phyloP scores from a whole-genome alignment of 495 filamentous ascomycete species.

The Xanthoparmelia taractica region DNA sequence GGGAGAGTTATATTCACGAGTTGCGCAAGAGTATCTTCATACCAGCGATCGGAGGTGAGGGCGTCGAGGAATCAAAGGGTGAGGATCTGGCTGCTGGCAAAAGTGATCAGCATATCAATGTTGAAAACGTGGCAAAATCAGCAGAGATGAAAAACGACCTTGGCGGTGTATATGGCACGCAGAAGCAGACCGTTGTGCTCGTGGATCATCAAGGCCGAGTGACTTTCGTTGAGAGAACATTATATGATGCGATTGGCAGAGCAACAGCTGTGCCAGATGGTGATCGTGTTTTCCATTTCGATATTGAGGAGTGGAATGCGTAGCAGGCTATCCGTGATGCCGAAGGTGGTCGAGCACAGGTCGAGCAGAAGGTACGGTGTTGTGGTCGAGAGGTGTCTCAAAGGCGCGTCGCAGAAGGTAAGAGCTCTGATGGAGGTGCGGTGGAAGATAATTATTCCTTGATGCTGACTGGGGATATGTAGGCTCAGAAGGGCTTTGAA shows the following conservation, averaged over 20 bases:
- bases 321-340: background rate
- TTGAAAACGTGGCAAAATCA: constrained; percentile 23
- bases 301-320: constrained; percentile 38
- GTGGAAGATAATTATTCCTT: background rate
- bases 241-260: constrained; percentile 63
- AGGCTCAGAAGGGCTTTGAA: background rate
- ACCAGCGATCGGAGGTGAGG: constrained; percentile 55
- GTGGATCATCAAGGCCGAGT: constrained; percentile 68
- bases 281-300: constrained; percentile 57
- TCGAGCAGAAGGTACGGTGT: background rate
- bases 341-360: background rate
- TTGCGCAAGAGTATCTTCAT: constrained; percentile 80
- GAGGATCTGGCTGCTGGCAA: constrained; percentile 46
- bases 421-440: background rate
- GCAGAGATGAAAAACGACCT: constrained; percentile 31
- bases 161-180: constrained; percentile 77
- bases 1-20: constrained; percentile 61
- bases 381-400: background rate
- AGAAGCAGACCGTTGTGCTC: constrained; percentile 81
- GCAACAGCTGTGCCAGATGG: constrained; percentile 51
- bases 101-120: constrained; percentile 5
- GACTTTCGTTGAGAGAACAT: constrained; percentile 73
- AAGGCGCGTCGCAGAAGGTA: background rate
- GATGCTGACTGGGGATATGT: background rate
- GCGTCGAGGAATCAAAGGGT: constrained; percentile 40